Evolutionary conservation across 345 rosid species (phyloP).

Genomic region (Murraya paniculata): DNA sequence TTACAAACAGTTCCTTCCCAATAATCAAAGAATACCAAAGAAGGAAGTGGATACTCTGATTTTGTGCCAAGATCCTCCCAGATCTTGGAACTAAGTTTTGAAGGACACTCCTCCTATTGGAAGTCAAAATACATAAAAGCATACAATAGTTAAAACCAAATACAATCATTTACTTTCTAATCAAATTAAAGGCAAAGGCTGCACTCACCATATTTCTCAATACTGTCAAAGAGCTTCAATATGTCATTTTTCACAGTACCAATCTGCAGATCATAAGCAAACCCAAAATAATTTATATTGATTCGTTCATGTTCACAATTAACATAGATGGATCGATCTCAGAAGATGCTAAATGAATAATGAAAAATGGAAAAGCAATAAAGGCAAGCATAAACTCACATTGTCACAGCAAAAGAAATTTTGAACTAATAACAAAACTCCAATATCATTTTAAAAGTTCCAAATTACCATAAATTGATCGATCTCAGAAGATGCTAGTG

Average conservation of each 20-base stretch:
- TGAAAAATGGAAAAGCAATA: not conserved
- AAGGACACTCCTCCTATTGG: not conserved
- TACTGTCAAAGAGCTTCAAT: slow-evolving; percentile 80
- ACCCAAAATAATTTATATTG: slow-evolving; percentile 8
- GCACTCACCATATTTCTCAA: slow-evolving; percentile 75
- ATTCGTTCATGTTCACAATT: slow-evolving; percentile 2
- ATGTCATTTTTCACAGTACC: slow-evolving; percentile 58
- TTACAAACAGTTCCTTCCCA: not conserved
- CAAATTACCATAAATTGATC: slow-evolving; percentile 74
- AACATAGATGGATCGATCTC: not conserved
- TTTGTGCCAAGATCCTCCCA: not conserved
- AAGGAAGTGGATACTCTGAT: not conserved
- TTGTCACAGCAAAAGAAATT: not conserved
- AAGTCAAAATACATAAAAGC: not conserved
- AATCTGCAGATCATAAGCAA: slow-evolving; percentile 48
- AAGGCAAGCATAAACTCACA: not conserved
- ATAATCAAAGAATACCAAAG: not conserved
- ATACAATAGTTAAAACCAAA: not conserved
- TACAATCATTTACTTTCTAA: not conserved
- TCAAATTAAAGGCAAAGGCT: slow-evolving; percentile 1
- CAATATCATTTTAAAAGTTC: slow-evolving; percentile 6
- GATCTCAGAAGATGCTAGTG: slow-evolving; percentile 71
- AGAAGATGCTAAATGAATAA: not conserved
- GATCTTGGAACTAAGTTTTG: not conserved
- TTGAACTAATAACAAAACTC: not conserved